Conservation (phyloP, 371 early-diverging fungal species). For the Funneliformis caledonium region DNA sequence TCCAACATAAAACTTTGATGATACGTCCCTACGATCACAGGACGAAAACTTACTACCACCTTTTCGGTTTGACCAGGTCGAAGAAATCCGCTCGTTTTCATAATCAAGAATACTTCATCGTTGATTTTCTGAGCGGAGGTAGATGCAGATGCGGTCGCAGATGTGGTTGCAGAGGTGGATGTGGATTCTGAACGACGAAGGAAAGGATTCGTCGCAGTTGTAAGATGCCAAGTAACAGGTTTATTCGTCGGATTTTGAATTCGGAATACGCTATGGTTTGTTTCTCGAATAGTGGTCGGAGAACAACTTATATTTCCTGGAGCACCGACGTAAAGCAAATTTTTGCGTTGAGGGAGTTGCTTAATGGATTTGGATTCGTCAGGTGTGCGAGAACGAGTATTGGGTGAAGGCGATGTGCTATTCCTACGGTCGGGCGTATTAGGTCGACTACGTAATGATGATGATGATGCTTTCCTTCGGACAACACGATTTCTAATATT, state of each 20-base stretch:
- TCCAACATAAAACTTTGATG: conserved; percentile 36
- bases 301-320: conserved; percentile 34
- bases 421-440: conserved; percentile 31
- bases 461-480: not conserved
- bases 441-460: conserved; percentile 32
- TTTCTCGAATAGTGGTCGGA: conserved; percentile 23
- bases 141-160: too few species aligned
- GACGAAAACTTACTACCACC: conserved; percentile 36
- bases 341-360: conserved; percentile 36
- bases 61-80: conserved; percentile 34
- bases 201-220: conserved; percentile 39
- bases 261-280: conserved; percentile 23
- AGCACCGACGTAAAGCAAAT: conserved; percentile 29
- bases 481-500: not conserved
- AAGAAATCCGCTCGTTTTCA: conserved; percentile 36
- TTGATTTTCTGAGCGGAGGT: conserved; percentile 34
- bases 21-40: conserved; percentile 34
- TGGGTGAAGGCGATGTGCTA: conserved; percentile 19
- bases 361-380: conserved; percentile 25
- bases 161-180: not conserved
- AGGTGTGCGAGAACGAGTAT: conserved; percentile 25
- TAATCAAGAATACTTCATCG: conserved; percentile 39
- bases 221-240: conserved; percentile 39
- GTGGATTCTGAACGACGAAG: conserved; percentile 30
- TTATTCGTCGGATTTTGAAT: conserved; percentile 39